These are phyloP conservation scores for Kodamaea hsintzibuensis DNA, from an alignment of 805 yeast genomes.

Conservation along the genomic window DNA sequence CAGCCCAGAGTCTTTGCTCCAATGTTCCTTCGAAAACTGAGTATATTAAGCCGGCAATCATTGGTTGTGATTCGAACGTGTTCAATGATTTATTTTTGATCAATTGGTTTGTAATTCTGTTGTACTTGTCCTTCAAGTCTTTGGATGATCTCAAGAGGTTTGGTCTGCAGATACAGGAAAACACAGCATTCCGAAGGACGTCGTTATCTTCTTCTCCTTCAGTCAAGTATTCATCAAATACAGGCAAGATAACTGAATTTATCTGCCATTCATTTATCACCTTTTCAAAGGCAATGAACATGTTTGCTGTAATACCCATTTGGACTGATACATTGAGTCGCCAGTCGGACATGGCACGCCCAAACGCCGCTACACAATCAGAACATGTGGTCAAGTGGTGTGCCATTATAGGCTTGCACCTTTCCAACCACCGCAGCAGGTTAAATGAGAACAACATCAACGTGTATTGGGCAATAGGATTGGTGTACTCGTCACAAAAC, in stretches of 20 bases:
- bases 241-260: background rate
- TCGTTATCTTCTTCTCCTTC: background rate
- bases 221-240: background rate
- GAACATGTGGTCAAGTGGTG: slow-evolving; percentile 49
- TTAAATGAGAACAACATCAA: slow-evolving; percentile 60
- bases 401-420: slow-evolving; percentile 42
- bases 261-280: slow-evolving; percentile 9
- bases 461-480: slow-evolving; percentile 52
- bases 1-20: slow-evolving; percentile 53
- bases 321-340: slow-evolving; percentile 1
- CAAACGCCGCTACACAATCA: slow-evolving; percentile 55
- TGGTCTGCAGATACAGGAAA: slow-evolving; percentile 13
- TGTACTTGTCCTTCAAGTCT: slow-evolving; percentile 5
- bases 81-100: background rate
- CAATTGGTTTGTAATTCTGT: slow-evolving; percentile 1
- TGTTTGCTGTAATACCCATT: slow-evolving; percentile 6
- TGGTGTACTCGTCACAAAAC: slow-evolving; percentile 55
- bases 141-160: slow-evolving; percentile 6
- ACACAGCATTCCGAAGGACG: slow-evolving; percentile 10
- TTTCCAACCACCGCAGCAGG: slow-evolving; percentile 9
- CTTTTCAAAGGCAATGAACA: slow-evolving; percentile 8
- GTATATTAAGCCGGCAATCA: slow-evolving; percentile 52
- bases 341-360: slow-evolving; percentile 37
- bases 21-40: slow-evolving; percentile 55
- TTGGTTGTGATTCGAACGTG: background rate